Conservation (phyloP, 352 stramenopile species). For the Phytophthora aleatoria region DNA sequence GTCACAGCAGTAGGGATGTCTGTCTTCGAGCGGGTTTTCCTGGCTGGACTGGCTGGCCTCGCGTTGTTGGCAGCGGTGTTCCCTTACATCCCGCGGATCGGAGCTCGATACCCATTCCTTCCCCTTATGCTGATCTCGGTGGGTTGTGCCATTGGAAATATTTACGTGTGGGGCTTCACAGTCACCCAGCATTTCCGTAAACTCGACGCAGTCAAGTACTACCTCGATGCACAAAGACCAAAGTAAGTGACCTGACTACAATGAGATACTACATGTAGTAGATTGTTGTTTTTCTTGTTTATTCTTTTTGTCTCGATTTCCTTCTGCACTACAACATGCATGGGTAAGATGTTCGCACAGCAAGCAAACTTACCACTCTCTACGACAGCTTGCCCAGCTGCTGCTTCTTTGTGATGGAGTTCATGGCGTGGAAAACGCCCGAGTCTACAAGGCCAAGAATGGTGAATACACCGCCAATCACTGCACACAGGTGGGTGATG, state of each 20-base stretch:
- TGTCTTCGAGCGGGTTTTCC: constrained; percentile 58
- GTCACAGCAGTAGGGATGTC: constrained; percentile 61
- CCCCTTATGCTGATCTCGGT: constrained; percentile 85
- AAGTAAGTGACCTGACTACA: constrained; percentile 24
- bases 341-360: constrained; percentile 7
- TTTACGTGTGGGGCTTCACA: constrained; percentile 77
- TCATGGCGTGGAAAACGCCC: constrained; percentile 78
- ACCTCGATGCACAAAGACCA: constrained; percentile 45
- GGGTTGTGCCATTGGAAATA: constrained; percentile 67
- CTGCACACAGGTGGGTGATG: constrained; percentile 80
- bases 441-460: constrained; percentile 86
- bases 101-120: constrained; percentile 66
- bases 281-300: constrained; percentile 27
- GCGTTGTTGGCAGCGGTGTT: constrained; percentile 52
- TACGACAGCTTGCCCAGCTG: constrained; percentile 77
- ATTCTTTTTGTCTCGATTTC: constrained; percentile 3
- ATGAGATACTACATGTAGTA: constrained; percentile 12
- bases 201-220: constrained; percentile 71
- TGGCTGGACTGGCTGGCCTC: constrained; percentile 44
- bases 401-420: constrained; percentile 88
- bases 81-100: constrained; percentile 55
- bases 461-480: constrained; percentile 85
- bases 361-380: constrained; percentile 15
- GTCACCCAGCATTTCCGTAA: constrained; percentile 72
- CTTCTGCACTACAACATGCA: constrained; percentile 22